Percentiles rank a stretch among this genome's conserved stretches.
phyloP scores from a whole-genome alignment of 1,284 basidiomycete genomes.

The Cystobasidiaceae sp. region DNA sequence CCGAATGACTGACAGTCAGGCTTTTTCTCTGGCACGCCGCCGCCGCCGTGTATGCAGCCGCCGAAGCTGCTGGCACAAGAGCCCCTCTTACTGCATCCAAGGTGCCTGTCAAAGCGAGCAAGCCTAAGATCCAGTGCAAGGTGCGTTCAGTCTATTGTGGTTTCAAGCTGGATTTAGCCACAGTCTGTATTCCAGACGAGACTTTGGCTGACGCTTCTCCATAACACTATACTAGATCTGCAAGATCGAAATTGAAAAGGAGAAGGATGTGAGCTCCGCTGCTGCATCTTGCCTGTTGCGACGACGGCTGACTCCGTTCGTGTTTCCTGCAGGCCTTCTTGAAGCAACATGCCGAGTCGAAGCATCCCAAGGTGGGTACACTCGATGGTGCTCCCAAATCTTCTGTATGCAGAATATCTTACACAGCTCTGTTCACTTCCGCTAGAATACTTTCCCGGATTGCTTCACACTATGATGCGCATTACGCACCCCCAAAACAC shows the following conservation, averaged over 20 bases:
- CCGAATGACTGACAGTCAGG: neutral
- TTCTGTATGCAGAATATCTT: neutral
- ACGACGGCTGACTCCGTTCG: too few relatives aligned
- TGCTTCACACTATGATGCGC: neutral
- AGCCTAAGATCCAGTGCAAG: conserved; percentile 28
- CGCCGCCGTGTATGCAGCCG: neutral
- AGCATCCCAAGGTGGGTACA: conserved; percentile 22
- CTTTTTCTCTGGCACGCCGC: neutral
- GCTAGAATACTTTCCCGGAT: neutral
- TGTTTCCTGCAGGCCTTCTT: neutral
- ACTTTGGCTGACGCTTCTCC: neutral
- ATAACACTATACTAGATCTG: conserved; percentile 17
- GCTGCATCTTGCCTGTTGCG: neutral
- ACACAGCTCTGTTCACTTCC: neutral
- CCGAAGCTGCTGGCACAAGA: conserved; percentile 20
- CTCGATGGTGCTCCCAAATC: neutral
- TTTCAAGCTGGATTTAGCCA: neutral
- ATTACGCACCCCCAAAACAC: too few relatives aligned
- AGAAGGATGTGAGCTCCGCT: conserved; percentile 6
- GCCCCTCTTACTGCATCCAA: conserved; percentile 5
- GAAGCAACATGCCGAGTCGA: conserved; percentile 11
- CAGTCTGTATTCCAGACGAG: neutral
- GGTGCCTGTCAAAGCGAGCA: conserved; percentile 11
- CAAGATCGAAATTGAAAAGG: conserved; percentile 24
- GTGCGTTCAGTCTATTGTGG: conserved; percentile 1